Evolutionary conservation across 495 filamentous ascomycete species (phyloP).

Genomic region (Amniculicola lignicola): DNA sequence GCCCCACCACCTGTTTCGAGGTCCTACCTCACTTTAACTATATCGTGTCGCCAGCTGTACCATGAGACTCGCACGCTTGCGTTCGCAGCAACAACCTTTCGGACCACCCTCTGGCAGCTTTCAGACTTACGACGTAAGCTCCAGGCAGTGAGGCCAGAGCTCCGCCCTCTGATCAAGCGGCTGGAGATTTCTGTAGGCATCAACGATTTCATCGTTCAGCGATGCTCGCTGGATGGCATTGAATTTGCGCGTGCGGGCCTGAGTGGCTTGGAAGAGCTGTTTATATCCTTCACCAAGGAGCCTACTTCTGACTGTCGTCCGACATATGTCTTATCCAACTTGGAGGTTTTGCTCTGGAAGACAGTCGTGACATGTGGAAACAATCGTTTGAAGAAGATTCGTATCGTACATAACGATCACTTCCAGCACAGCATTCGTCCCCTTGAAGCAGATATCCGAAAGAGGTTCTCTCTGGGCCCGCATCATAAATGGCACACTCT

Average conservation of each 20-base stretch:
- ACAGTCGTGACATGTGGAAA: slow-evolving; percentile 11
- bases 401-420: slow-evolving; percentile 6
- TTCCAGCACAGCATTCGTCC: neutral
- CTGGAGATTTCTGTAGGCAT: slow-evolving; percentile 8
- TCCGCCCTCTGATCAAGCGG: slow-evolving; percentile 4
- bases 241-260: slow-evolving; percentile 12
- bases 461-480: neutral
- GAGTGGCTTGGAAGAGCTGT: slow-evolving; percentile 13
- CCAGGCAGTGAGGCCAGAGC: neutral
- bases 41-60: slow-evolving; percentile 19
- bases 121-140: neutral
- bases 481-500: too few relatives aligned
- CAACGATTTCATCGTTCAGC: neutral
- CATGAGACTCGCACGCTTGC: slow-evolving; percentile 10
- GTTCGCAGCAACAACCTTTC: slow-evolving; percentile 16
- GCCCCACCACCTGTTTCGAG: slow-evolving; percentile 1
- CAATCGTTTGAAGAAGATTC: slow-evolving; percentile 1
- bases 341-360: slow-evolving; percentile 15
- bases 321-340: slow-evolving; percentile 4
- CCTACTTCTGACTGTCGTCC: neutral
- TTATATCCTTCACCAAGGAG: neutral
- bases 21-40: slow-evolving; percentile 16
- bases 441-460: neutral
- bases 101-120: neutral
- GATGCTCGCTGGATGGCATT: slow-evolving; percentile 10